A percentile compares a stretch with the other conserved stretches of the same genome.
Evolutionary conservation across 805 yeast species (phyloP).

Genomic region (Teunomyces atbi): DNA sequence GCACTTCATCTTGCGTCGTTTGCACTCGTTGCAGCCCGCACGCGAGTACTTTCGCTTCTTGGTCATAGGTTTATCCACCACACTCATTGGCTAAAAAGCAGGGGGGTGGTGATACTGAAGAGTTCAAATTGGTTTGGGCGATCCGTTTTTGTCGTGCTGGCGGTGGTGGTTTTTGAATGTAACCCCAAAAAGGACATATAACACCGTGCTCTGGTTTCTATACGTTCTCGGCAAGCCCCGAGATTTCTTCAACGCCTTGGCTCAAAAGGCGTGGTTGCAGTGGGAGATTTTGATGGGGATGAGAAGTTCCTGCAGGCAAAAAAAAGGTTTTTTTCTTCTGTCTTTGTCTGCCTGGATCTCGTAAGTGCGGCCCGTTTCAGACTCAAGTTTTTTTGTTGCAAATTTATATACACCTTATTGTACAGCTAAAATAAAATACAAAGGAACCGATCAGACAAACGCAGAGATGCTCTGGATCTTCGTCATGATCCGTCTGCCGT

Average conservation of each 20-base stretch:
- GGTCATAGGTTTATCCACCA: slow-evolving; percentile 9
- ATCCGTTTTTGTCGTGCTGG: background rate
- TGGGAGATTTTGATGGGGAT: no score
- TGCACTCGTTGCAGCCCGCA: slow-evolving; percentile 44
- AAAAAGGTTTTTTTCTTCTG: no score
- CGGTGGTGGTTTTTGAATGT: background rate
- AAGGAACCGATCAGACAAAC: background rate
- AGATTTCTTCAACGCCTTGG: no score
- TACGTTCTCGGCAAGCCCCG: no score
- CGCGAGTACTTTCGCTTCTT: slow-evolving; percentile 40
- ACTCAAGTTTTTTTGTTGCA: no score
- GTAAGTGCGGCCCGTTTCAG: no score
- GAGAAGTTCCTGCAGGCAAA: no score
- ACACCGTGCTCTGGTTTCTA: background rate
- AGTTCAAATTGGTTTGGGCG: no score
- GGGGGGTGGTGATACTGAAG: no score
- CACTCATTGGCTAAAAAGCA: background rate
- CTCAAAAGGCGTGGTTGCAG: no score
- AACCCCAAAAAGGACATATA: no score
- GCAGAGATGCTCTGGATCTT: slow-evolving; percentile 40
- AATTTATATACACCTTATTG: slow-evolving; percentile 1
- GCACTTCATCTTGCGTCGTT: slow-evolving; percentile 43
- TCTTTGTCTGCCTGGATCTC: no score
- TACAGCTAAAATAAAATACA: slow-evolving; percentile 2
- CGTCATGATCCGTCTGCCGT: slow-evolving; percentile 88